These are phyloP conservation scores for Globisporangium emineosum DNA, from an alignment of 352 stramenopile genomes.

Conservation along the genomic window DNA sequence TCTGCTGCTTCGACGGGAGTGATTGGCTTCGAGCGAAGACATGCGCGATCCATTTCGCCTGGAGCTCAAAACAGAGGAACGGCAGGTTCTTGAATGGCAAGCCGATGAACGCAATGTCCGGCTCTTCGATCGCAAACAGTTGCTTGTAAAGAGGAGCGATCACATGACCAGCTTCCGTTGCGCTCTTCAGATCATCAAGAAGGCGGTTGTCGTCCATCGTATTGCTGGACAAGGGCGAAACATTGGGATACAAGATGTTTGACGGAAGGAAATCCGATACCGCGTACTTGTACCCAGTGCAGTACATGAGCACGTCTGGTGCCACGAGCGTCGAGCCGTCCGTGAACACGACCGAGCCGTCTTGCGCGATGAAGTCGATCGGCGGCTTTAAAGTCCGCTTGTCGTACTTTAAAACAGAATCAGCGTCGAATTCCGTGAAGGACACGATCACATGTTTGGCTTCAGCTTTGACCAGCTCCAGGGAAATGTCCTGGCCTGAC, in stretches of 20 bases:
- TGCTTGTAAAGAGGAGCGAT: constrained; percentile 78
- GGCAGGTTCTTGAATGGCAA: constrained; percentile 74
- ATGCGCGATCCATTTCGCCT: constrained; percentile 60
- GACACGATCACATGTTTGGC: constrained; percentile 61
- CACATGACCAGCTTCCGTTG: constrained; percentile 26
- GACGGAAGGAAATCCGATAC: constrained; percentile 46
- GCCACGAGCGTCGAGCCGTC: constrained; percentile 47
- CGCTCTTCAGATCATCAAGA: constrained; percentile 30
- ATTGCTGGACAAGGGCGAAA: constrained; percentile 2
- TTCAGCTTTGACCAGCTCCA: constrained; percentile 47
- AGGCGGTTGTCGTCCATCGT: constrained; percentile 21
- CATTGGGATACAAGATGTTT: constrained; percentile 44
- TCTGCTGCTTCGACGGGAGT: constrained; percentile 61
- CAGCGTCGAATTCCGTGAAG: constrained; percentile 36
- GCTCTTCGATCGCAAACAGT: constrained; percentile 73
- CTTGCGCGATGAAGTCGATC: constrained; percentile 43
- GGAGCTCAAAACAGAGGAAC: constrained; percentile 81
- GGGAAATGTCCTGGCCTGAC: constrained; percentile 76
- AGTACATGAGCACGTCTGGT: constrained; percentile 76
- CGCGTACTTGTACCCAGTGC: constrained; percentile 73
- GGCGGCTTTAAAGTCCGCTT: constrained; percentile 52
- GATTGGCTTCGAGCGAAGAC: constrained; percentile 41
- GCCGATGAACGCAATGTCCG: constrained; percentile 66
- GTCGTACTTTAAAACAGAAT: constrained; percentile 23
- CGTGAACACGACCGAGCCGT: constrained; percentile 53